Conservation (phyloP, 2,329 filamentous ascomycete genomes). For the Cercospora zeina region DNA sequence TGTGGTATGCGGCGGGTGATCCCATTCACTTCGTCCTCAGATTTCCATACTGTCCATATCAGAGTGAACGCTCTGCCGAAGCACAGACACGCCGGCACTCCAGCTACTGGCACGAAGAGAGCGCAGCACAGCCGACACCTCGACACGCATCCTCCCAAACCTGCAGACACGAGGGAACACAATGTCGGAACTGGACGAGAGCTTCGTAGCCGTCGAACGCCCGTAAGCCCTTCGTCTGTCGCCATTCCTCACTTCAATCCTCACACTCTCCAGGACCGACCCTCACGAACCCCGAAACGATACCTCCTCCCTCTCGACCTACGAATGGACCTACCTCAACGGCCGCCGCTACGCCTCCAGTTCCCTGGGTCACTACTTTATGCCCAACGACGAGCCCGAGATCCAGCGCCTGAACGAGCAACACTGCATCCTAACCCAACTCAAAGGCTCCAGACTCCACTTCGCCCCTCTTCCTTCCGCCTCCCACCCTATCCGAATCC, state of each 20-base stretch:
- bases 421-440: constrained; percentile 30
- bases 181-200: neutral
- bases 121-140: neutral
- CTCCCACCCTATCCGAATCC: constrained; percentile 19
- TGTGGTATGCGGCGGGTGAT: neutral
- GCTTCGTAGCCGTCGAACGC: constrained; percentile 5
- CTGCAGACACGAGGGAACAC: neutral
- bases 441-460: constrained; percentile 26
- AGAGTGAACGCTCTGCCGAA: neutral
- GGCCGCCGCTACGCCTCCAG: constrained; percentile 32
- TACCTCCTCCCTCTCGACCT: constrained; percentile 7
- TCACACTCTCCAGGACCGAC: neutral
- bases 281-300: neutral
- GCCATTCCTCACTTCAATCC: neutral
- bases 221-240: neutral
- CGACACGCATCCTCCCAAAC: neutral
- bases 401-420: constrained; percentile 34
- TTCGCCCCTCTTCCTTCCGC: constrained; percentile 23
- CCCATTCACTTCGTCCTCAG: neutral
- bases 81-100: neutral
- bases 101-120: neutral
- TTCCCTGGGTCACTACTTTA: constrained; percentile 32
- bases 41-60: neutral
- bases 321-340: constrained; percentile 27
- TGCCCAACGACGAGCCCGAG: constrained; percentile 33